A percentile compares a stretch with the other conserved stretches of the same genome.
These are phyloP conservation scores for Galeopsis tetrahit DNA, from an alignment of 257 asterid genomes.

Conservation along the genomic window DNA sequence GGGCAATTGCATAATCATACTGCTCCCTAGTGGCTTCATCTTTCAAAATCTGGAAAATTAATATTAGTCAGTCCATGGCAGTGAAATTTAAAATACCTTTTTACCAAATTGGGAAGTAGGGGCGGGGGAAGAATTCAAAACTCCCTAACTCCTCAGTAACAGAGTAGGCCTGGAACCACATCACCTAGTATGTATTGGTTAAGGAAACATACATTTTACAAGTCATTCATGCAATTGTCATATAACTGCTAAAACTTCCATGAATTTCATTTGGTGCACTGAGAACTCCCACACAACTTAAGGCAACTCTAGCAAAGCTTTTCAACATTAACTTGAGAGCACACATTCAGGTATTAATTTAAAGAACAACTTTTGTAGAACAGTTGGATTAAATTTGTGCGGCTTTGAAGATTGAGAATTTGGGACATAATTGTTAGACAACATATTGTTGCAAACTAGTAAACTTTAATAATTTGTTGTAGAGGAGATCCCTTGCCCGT, in stretches of 20 bases:
- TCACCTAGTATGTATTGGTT: neutral
- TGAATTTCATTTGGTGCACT: neutral
- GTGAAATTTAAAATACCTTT: neutral
- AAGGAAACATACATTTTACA: neutral
- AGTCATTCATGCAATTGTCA: neutral
- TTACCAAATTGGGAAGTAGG: neutral
- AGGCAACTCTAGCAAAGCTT: neutral
- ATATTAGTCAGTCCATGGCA: conserved; percentile 29
- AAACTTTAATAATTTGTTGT: neutral
- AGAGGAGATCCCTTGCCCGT: neutral
- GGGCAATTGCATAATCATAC: conserved; percentile 95
- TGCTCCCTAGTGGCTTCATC: conserved; percentile 96
- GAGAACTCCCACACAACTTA: neutral
- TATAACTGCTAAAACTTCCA: neutral
- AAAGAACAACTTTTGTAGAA: neutral
- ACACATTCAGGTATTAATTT: neutral
- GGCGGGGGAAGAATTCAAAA: neutral
- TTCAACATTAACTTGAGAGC: neutral
- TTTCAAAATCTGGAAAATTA: conserved; percentile 72
- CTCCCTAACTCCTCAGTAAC: neutral
- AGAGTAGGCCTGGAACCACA: neutral
- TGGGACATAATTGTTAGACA: neutral
- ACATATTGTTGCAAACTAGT: neutral
- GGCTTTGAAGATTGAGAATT: neutral
- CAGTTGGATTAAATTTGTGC: neutral